Base-by-base conservation (phyloP, 306 rosid species). In the Malus sylvestris region DNA sequence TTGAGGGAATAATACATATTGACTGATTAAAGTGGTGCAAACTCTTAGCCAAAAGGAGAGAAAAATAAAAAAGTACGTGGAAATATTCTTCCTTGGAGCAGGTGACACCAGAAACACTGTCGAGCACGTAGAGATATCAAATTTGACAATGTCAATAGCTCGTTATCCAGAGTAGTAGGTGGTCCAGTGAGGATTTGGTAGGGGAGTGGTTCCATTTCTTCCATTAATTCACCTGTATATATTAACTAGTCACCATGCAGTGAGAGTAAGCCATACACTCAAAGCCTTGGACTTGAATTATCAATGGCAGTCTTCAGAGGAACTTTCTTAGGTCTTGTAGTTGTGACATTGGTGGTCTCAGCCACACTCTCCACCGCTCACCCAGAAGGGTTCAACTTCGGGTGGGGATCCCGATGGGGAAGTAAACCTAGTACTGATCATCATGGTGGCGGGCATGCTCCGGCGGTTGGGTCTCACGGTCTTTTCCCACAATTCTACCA, bases 401-500 rank as follows among this genome's bases (percentile, higher is more conserved):
- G 90, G 8, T 83, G 91, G 97, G 85, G 82, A 57, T 20, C 29
- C 10, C 20, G 66, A 22, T 51, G 71, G 40, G 79, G 79, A 4
- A 75, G 70, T 27, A 8, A 61, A 10, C 66, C 66, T 25, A 4
- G 35, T 25, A 61, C 18, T 53, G 77, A 71, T 15, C 38, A 33
- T 14, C 45, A 42, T 42, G 45, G 45, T 42, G 61, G 86, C 55
- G 86, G 79, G 62, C 72, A 75, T 68, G 80, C 82, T 60, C 89
- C 88, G 55, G 71, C 83, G 1, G 85, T 85, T 3, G 76, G 83
- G 44, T 80, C 81, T 55, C 79, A 45, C 62, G 89, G 87, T 49
- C 92, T 93, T 53, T 85, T 84, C 58, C 94, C 97, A 29, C 79
- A 86, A 30, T 90, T 76, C 83, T 90, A 93, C 76, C 89, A 82